Evolutionary conservation across 1,284 basidiomycete species (phyloP).

Genomic region (Papiliotrema flavescens): DNA sequence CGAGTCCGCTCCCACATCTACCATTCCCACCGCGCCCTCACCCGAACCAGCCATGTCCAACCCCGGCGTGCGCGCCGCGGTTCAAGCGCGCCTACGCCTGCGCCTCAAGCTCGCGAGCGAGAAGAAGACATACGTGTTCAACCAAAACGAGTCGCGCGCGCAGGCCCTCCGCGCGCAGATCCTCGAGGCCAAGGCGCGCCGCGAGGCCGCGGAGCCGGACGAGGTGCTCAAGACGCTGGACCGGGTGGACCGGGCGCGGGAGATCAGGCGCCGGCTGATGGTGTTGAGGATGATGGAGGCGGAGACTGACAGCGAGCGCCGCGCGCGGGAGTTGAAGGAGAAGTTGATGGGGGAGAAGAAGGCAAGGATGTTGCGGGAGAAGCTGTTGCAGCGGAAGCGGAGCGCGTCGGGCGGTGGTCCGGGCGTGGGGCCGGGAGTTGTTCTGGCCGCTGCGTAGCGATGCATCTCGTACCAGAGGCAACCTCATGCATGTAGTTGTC

Average conservation of each 20-base stretch:
- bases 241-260: slow-evolving; percentile 20
- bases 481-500: too few relatives aligned
- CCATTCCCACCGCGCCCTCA: slow-evolving; percentile 7
- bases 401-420: not conserved
- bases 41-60: slow-evolving; percentile 2
- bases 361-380: slow-evolving; percentile 3
- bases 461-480: too few relatives aligned
- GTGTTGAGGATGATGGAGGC: slow-evolving; percentile 29
- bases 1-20: not conserved
- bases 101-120: slow-evolving; percentile 28
- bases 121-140: slow-evolving; percentile 13
- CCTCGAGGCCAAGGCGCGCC: slow-evolving; percentile 14
- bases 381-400: slow-evolving; percentile 11
- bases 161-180: slow-evolving; percentile 19
- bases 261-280: slow-evolving; percentile 31
- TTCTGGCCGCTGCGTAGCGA: not conserved
- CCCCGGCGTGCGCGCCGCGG: slow-evolving; percentile 13
- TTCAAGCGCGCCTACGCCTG: slow-evolving; percentile 21
- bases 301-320: slow-evolving; percentile 25
- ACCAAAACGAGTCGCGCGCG: slow-evolving; percentile 21
- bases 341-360: slow-evolving; percentile 31
- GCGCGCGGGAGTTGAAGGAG: slow-evolving; percentile 32
- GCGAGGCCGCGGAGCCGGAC: slow-evolving; percentile 24
- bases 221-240: slow-evolving; percentile 15
- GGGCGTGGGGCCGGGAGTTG: not conserved